Base-by-base conservation (phyloP, 805 yeast genomes). In the Pichia nakasei region DNA sequence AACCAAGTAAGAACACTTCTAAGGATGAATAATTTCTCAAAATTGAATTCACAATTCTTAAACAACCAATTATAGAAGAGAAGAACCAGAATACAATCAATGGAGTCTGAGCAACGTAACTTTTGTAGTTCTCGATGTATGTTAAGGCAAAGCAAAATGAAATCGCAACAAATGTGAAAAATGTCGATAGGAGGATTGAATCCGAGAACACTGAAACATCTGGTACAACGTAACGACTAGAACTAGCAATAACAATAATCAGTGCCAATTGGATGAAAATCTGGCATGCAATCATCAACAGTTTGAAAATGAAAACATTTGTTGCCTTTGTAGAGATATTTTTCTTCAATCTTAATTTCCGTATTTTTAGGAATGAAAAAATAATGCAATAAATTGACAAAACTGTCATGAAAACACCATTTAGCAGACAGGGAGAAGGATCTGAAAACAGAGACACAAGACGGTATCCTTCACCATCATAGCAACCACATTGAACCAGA, bases 81-180 rank as follows among this genome's bases (percentile, higher is more conserved):
- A 79, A 68, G 38, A 83, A 65, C 96, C 96, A 91, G 63, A 76
- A 91, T 49, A 82, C 69, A 34, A 91, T 71, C 38, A 88, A 64
- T 0, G 76, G 68, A 2, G 91, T 82, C 52, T 73, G 76, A 2
- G 96, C 78, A 20, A 85, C 74, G 36, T 65, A 70, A 11, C 79
- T 58, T 58, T 84, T 78, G 60, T 72, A 75, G 55, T 78, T 82
- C 59, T 91, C 97, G 46, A 83, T 58, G 61, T 78, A 83, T 46
- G 86, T 82, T 31, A 87, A 61, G 4, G 66, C 62, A 17, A 74
- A 58, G 0, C 78, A 83, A 5, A 83, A 73, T 3, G 70, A 39
- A 13, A 76, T 58, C 1, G 80, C 76, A 3, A 65, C 47, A 0
- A 69, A 48, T 39, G 71, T 61, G 15, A 66, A 35, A 19, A 67